Conservation (phyloP, 2,329 filamentous ascomycete genomes). For the Aspergillus chevalieri region DNA sequence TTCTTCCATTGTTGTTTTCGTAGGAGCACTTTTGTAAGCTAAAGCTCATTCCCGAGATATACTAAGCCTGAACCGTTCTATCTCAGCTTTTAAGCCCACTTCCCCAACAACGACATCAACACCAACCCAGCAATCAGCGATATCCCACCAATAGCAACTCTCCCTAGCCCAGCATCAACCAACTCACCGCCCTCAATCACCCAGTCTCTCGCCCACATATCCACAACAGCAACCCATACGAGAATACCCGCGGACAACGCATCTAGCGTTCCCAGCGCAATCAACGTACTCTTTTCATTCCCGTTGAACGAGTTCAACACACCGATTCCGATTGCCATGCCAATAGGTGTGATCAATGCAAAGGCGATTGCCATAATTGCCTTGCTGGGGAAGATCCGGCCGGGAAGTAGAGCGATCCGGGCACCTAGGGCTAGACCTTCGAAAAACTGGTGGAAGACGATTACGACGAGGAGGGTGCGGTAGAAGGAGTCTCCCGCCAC, state of each 20-base stretch:
- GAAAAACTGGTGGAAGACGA: constrained; percentile 73
- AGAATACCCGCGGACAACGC: constrained; percentile 69
- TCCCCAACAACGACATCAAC: constrained; percentile 66
- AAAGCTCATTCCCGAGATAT: too few species aligned
- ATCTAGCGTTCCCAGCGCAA: constrained; percentile 68
- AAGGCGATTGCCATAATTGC: constrained; percentile 58
- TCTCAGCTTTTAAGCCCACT: constrained; percentile 55
- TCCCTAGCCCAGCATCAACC: constrained; percentile 44
- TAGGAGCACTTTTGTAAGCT: too few species aligned
- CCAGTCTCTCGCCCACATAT: constrained; percentile 77
- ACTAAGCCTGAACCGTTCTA: too few species aligned
- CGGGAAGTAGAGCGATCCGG: constrained; percentile 56
- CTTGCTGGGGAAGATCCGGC: constrained; percentile 35
- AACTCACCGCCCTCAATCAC: constrained; percentile 55
- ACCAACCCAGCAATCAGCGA: constrained; percentile 58
- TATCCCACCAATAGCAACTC: constrained; percentile 46
- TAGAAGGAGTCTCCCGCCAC: constrained; percentile 48
- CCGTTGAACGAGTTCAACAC: constrained; percentile 67
- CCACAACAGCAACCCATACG: constrained; percentile 71
- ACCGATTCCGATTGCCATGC: constrained; percentile 74
- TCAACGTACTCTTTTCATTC: constrained; percentile 60
- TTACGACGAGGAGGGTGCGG: constrained; percentile 53
- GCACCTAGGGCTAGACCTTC: constrained; percentile 69
- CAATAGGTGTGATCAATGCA: constrained; percentile 66
- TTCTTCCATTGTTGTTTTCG: too few species aligned